Conservation (phyloP, 164 flowering plant species). For the Annona squamosa region DNA sequence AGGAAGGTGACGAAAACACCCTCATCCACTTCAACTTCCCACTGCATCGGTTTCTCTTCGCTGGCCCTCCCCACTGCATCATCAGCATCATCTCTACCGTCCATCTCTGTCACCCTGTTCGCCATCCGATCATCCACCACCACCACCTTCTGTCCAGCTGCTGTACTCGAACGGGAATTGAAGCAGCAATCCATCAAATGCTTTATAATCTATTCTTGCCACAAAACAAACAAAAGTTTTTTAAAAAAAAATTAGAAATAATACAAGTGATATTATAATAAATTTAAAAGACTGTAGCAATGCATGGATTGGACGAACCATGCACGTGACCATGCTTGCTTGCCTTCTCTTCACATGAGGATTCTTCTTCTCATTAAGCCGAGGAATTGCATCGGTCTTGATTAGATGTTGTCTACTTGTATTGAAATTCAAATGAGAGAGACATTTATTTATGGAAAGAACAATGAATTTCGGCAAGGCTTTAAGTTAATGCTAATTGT, state of each 20-base stretch:
- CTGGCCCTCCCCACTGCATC: background rate
- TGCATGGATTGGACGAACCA: background rate
- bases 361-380: no score
- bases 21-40: conserved; percentile 1
- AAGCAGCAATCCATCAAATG: background rate
- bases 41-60: background rate
- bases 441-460: no score
- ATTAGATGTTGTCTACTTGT: no score
- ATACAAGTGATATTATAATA: no score
- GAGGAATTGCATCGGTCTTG: no score
- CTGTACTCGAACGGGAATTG: background rate
- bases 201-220: background rate
- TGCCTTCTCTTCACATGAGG: no score
- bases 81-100: background rate
- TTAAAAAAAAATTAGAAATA: no score
- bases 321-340: background rate
- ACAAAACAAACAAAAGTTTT: background rate
- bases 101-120: background rate
- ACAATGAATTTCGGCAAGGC: no score
- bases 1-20: background rate
- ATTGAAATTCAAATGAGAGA: no score
- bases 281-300: no score
- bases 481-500: no score
- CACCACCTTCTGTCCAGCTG: background rate
- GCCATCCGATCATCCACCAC: background rate